Conservation (phyloP, 371 early-diverging fungal genomes). For the Circinella minor region DNA sequence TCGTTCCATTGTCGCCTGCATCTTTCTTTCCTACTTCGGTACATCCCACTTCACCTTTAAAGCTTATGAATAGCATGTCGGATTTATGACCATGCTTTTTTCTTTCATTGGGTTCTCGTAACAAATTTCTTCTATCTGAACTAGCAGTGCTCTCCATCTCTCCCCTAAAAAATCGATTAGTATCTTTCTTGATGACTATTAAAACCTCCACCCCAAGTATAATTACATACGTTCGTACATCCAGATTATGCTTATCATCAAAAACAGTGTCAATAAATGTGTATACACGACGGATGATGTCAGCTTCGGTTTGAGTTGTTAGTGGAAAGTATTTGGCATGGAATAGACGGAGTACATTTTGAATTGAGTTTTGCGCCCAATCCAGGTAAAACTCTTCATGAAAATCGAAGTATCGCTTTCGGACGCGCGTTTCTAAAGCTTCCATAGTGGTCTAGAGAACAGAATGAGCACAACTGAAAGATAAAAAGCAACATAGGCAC, state of each 20-base stretch:
- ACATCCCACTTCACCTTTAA: neutral
- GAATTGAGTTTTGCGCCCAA: no score
- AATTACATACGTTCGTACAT: neutral
- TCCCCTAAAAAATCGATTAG: no score
- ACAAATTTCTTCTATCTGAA: neutral
- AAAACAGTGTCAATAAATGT: neutral
- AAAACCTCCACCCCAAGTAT: neutral
- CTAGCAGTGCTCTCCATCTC: no score
- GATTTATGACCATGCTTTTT: neutral
- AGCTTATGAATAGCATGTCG: neutral
- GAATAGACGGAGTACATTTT: no score
- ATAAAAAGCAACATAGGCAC: no score
- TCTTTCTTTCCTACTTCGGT: neutral
- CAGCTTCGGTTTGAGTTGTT: neutral
- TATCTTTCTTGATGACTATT: neutral
- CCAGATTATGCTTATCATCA: neutral
- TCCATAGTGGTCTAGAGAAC: no score
- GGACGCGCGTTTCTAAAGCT: no score
- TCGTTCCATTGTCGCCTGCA: neutral
- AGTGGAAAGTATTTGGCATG: no score
- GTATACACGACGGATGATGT: neutral
- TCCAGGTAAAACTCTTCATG: no score
- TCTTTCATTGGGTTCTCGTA: neutral
- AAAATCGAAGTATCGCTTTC: no score
- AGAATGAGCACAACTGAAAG: no score